Evolutionary conservation across 2,329 filamentous ascomycete species (phyloP), one percentile per base, ranked within the genome.

Genomic region (Cladophialophora bantiana): DNA sequence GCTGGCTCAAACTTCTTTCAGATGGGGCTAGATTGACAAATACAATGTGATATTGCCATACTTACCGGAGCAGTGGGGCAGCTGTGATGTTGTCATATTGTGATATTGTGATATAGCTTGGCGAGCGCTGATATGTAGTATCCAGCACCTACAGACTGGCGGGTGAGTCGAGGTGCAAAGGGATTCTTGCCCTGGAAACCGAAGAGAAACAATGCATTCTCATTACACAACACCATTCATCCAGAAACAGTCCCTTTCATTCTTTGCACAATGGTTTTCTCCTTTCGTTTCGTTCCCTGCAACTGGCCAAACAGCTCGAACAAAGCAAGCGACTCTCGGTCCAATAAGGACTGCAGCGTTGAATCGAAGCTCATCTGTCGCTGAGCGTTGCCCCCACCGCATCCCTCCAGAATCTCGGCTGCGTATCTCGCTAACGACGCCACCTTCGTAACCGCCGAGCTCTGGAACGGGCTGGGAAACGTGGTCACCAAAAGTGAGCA

Each of bases 391-490:
- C 45, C 42, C 31, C 42, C 42, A 36, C 53, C 31, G n/a, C 50
- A 59, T n/a, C 40, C 13, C 38, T 45, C 31, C 31, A 50, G 57
- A 59, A 50, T 50, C 45, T 59, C 57, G 40, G 36, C 57, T 20
- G 57, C 57, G 18, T 35, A 32, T 54, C 34, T 45, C 7, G 26
- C 45, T 50, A 50, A 50, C 10, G 26, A 31, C 57, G 57, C 57
- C 57, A 59, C 57, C 31, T 31, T 59, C 57, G 57, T 59, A 59
- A 59, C 57, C 13, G 32, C 42, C 50, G 57, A 50, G 57, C 57
- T 50, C 57, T 45, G 45, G 20, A 50, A 18, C 18, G 20, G 15
- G 45, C 45, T 12, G 32, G 31, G 10, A 36, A 36, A 13, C 20
- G 31, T 45, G 31, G 42, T 4, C n/a, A 32, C 56, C 42, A 59